Conservation (phyloP, 805 yeast species). For the Phaffomyces thermotolerans region DNA sequence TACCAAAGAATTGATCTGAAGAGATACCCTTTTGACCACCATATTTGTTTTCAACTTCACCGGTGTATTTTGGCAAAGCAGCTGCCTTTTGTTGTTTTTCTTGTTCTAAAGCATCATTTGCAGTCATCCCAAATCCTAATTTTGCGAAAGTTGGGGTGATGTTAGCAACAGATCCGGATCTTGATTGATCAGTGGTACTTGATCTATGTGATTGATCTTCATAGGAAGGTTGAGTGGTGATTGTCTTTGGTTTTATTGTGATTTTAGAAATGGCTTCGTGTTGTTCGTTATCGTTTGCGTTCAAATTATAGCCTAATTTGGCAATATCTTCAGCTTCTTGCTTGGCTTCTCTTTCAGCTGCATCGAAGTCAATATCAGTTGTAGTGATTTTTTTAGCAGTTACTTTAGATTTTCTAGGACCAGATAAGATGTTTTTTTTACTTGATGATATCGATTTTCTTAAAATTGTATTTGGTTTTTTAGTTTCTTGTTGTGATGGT, state of each 20-base stretch:
- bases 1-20: conserved; percentile 89
- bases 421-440: conserved; percentile 40
- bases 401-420: conserved; percentile 52
- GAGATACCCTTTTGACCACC: conserved; percentile 93
- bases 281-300: conserved; percentile 24
- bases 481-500: conserved; percentile 9
- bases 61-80: conserved; percentile 58
- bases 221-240: conserved; percentile 19
- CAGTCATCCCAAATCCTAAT: conserved; percentile 86
- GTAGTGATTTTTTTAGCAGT: conserved; percentile 51
- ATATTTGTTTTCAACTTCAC: conserved; percentile 67
- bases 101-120: conserved; percentile 46
- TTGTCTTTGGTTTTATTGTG: conserved; percentile 14
- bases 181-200: conserved; percentile 8
- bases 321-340: conserved; percentile 64
- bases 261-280: conserved; percentile 10
- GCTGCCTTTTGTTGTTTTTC: conserved; percentile 39
- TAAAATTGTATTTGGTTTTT: conserved; percentile 24
- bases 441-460: conserved; percentile 23
- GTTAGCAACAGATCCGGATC: conserved; percentile 28
- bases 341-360: conserved; percentile 71
- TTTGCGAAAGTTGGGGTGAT: conserved; percentile 69
- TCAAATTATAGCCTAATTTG: conserved; percentile 33
- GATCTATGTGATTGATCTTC: conserved; percentile 4
- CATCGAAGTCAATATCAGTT: conserved; percentile 52